These are phyloP conservation scores for Mycena rosella DNA, from an alignment of 768 basidiomycete species.

Conservation along the genomic window DNA sequence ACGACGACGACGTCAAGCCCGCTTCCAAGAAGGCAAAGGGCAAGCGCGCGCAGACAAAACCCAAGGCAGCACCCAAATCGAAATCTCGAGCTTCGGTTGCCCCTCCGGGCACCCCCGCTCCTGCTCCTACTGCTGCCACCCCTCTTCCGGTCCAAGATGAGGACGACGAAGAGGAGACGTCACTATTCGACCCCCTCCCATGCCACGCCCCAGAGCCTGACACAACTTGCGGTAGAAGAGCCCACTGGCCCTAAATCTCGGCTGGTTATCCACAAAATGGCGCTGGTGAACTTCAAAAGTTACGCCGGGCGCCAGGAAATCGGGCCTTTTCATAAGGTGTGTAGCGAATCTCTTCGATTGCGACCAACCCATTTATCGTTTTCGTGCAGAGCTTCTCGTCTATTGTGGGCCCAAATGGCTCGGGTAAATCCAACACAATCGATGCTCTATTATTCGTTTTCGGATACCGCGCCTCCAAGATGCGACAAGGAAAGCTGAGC, in stretches of 20 bases:
- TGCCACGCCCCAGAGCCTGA: conserved; percentile 50
- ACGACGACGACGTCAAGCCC: conserved; percentile 44
- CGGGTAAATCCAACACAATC: conserved; percentile 98
- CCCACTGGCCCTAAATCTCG: conserved; percentile 75
- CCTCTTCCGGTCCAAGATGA: conserved; percentile 41
- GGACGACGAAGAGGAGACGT: conserved; percentile 57
- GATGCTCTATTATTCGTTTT: conserved; percentile 98
- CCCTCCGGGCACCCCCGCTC: conserved; percentile 12
- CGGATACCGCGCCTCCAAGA: conserved; percentile 96
- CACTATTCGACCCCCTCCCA: conserved; percentile 59
- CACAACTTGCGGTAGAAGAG: conserved; percentile 61
- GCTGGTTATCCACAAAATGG: conserved; percentile 94
- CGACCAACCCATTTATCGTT: neutral
- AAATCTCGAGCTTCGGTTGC: conserved; percentile 34
- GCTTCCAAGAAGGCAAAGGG: conserved; percentile 34
- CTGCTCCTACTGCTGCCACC: neutral
- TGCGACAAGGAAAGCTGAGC: conserved; percentile 96
- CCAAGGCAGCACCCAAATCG: conserved; percentile 36
- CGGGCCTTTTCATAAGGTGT: conserved; percentile 97
- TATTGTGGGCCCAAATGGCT: conserved; percentile 98
- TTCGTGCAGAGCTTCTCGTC: conserved; percentile 90
- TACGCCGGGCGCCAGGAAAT: conserved; percentile 97
- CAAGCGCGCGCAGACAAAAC: conserved; percentile 32
- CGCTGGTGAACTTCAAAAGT: conserved; percentile 95
- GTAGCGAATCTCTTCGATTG: conserved; percentile 21